Evolutionary conservation across 2,329 filamentous ascomycete species (phyloP), one percentile per base, ranked within the genome.

Genomic region (Colletotrichum sidae): DNA sequence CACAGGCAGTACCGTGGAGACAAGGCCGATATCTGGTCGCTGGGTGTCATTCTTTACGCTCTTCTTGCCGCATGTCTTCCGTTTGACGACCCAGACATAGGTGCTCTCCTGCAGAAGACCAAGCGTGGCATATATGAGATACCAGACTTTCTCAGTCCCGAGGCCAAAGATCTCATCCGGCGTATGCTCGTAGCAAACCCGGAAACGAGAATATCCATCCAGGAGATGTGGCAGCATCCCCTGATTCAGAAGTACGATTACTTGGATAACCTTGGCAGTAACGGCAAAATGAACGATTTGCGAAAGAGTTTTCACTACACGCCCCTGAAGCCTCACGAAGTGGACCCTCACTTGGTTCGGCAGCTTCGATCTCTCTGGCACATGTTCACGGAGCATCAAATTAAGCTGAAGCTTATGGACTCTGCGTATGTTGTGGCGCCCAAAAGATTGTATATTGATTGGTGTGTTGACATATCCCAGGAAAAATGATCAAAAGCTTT

Each of bases 361-460:
- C 95, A 97, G 76, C 83, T 99, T 68, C 91, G 92, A 65, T 95
- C 94, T 2, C 85, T 98, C 72, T 98, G 94, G 94, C 94, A 98
- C 79, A 92, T 90, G 71, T 91, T 93, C 69, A 88, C 87, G 39
- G 91, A 95, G 70, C 86, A 91, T 35, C 85, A 90, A 15, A 79
- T 98, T 25, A 84, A 91, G 33, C 81, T 88, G 60, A 90, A 89
- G 72, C 83, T 98, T n/a, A 78, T 68, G 58, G 67, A 69, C 44
- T 66, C 66, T 41, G 62, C 65, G 67, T 69, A 60, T 46, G 63
- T 54, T 35, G 25, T 33, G 25, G 25, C 25, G 25, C 25, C 25
- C 25, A 25, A 25, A 25, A 25, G 25, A 25, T 25, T 25, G 25
- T 25, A 25, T 25, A 25, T 25, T 25, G 25, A 25, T 5, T 25